Evolutionary conservation across 257 asterid species (phyloP).

Genomic region (Fraxinus cuspidata): DNA sequence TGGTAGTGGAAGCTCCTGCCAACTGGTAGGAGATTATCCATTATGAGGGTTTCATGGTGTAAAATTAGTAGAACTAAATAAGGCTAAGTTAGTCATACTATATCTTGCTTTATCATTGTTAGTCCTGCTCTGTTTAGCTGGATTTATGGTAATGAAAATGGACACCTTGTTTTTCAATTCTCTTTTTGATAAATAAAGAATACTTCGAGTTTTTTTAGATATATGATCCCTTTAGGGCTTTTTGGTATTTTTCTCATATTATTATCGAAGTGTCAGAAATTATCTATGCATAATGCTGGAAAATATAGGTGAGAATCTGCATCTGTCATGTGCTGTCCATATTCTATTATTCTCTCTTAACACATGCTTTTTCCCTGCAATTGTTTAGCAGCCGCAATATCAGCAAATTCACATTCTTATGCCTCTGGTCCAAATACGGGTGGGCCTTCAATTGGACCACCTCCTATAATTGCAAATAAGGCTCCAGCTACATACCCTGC

Average conservation of each 20-base stretch:
- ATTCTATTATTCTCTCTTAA: conserved; percentile 5
- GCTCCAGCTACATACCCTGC: conserved; percentile 85
- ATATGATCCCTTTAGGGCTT: background rate
- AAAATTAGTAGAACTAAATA: background rate
- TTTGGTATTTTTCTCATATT: background rate
- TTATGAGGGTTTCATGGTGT: background rate
- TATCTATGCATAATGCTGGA: background rate
- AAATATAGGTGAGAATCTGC: conserved; percentile 5
- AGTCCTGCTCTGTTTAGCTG: background rate
- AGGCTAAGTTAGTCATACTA: background rate
- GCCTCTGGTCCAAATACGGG: conserved; percentile 96
- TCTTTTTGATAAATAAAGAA: background rate
- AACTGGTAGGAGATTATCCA: background rate
- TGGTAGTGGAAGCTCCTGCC: background rate
- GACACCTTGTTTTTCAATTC: background rate
- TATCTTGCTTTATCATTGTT: background rate
- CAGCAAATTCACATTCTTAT: conserved; percentile 78
- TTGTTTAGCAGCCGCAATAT: conserved; percentile 35
- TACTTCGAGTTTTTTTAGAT: background rate
- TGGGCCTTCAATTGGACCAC: conserved; percentile 99
- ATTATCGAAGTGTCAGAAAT: background rate
- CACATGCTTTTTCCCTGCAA: conserved; percentile 6
- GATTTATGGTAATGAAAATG: background rate
- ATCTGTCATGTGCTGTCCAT: background rate
- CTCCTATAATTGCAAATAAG: conserved; percentile 91